Conservation (phyloP, 306 rosid genomes). For the Ceratonia siliqua region DNA sequence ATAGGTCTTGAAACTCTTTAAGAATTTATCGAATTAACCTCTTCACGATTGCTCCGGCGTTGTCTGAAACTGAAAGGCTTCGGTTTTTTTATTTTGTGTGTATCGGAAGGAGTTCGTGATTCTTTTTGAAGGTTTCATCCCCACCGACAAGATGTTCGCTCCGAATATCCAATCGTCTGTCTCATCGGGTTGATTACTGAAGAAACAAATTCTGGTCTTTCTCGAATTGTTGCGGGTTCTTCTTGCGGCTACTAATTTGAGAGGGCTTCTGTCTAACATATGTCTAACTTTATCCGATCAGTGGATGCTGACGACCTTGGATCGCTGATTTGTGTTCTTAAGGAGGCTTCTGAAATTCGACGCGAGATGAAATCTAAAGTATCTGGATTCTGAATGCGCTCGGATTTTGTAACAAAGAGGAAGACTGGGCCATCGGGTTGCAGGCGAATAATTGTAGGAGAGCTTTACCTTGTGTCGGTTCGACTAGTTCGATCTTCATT, state of each 20-base stretch:
- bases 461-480: slow-evolving; percentile 54
- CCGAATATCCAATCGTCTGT: not conserved
- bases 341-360: not conserved
- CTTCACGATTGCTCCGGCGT: not conserved
- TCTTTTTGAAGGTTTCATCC: not conserved
- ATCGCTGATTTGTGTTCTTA: not conserved
- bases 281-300: not conserved
- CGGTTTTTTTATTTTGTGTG: not conserved
- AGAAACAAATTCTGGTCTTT: not conserved
- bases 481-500: slow-evolving; percentile 60
- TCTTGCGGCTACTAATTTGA: not conserved
- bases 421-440: not conserved
- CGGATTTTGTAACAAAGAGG: not conserved
- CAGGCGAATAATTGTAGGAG: slow-evolving; percentile 43
- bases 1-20: not conserved
- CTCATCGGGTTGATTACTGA: not conserved
- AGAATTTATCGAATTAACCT: not conserved
- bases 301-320: not conserved
- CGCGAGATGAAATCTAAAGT: not conserved
- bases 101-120: slow-evolving; percentile 20
- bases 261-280: slow-evolving; percentile 19
- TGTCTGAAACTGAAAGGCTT: not conserved
- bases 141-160: slow-evolving; percentile 15
- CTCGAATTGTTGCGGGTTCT: not conserved
- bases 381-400: not conserved